Conservation (phyloP, 2,329 filamentous ascomycete species). For the Hypomyces perniciosus region DNA sequence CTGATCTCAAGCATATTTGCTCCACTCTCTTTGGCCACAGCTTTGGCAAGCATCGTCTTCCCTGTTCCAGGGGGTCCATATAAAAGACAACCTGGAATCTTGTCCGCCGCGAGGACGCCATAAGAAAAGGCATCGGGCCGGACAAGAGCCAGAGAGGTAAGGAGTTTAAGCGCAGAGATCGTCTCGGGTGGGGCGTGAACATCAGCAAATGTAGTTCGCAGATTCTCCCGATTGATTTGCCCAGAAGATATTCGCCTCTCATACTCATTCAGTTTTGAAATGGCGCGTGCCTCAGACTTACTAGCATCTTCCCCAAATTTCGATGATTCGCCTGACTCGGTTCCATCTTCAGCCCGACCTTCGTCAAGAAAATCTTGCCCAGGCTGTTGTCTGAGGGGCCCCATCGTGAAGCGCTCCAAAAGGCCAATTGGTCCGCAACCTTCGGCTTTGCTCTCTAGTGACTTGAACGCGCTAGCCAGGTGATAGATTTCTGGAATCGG, state of each 20-base stretch:
- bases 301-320: slow-evolving; percentile 24
- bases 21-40: slow-evolving; percentile 61
- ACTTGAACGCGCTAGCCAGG: slow-evolving; percentile 29
- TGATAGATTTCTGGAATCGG: slow-evolving; percentile 35
- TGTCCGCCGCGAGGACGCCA: slow-evolving; percentile 83
- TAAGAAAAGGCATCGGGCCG: slow-evolving; percentile 95
- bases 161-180: slow-evolving; percentile 77
- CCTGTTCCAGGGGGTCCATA: slow-evolving; percentile 83
- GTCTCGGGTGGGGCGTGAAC: slow-evolving; percentile 79
- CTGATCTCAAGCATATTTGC: slow-evolving; percentile 79
- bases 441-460: slow-evolving; percentile 18
- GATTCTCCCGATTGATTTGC: slow-evolving; percentile 73
- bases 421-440: slow-evolving; percentile 21
- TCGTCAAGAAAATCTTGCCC: slow-evolving; percentile 27
- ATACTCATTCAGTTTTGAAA: slow-evolving; percentile 58
- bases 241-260: slow-evolving; percentile 79
- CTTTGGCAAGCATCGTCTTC: slow-evolving; percentile 65
- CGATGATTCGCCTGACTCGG: slow-evolving; percentile 21
- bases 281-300: slow-evolving; percentile 20
- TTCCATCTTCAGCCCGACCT: slow-evolving; percentile 20
- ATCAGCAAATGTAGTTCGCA: slow-evolving; percentile 81
- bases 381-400: slow-evolving; percentile 26
- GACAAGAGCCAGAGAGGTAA: slow-evolving; percentile 80
- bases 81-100: slow-evolving; percentile 80
- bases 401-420: slow-evolving; percentile 27